These are phyloP conservation scores for Ampelocalamus luodianensis DNA, from an alignment of 176 grass and related monocot species.

Conservation along the genomic window DNA sequence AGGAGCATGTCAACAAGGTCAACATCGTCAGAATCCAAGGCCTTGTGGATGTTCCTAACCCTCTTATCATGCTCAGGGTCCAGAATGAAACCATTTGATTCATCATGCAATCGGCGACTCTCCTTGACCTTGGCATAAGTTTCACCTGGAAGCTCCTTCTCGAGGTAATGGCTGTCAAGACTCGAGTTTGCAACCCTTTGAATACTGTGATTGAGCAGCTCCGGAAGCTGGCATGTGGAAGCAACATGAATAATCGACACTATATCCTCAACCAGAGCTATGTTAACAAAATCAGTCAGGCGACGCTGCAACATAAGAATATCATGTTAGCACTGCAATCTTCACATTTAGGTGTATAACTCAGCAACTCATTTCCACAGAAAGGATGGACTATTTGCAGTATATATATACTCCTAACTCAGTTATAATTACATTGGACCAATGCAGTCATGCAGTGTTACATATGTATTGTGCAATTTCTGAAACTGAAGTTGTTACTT, in stretches of 20 bases:
- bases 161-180: slow-evolving; percentile 54
- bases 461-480: not conserved
- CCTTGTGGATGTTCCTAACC: slow-evolving; percentile 69
- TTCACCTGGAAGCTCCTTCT: slow-evolving; percentile 66
- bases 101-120: slow-evolving; percentile 4
- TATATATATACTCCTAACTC: not conserved
- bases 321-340: not conserved
- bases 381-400: slow-evolving; percentile 11
- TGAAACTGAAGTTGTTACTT: slow-evolving; percentile 8
- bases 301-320: slow-evolving; percentile 57
- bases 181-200: slow-evolving; percentile 53
- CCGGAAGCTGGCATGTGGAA: slow-evolving; percentile 54
- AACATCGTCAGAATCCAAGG: slow-evolving; percentile 70
- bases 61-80: slow-evolving; percentile 65
- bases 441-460: not conserved
- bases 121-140: slow-evolving; percentile 47
- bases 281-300: slow-evolving; percentile 57
- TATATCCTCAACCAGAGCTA: slow-evolving; percentile 64
- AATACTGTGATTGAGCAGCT: slow-evolving; percentile 55
- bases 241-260: slow-evolving; percentile 60
- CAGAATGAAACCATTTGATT: slow-evolving; percentile 17
- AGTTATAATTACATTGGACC: not conserved
- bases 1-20: slow-evolving; percentile 65
- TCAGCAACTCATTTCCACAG: not conserved
- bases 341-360: not conserved